Percentiles rank a stretch among this genome's conserved stretches.
These are phyloP conservation scores for Pyrenopolyporus hunteri DNA, from an alignment of 495 filamentous ascomycete species.

Conservation along the genomic window DNA sequence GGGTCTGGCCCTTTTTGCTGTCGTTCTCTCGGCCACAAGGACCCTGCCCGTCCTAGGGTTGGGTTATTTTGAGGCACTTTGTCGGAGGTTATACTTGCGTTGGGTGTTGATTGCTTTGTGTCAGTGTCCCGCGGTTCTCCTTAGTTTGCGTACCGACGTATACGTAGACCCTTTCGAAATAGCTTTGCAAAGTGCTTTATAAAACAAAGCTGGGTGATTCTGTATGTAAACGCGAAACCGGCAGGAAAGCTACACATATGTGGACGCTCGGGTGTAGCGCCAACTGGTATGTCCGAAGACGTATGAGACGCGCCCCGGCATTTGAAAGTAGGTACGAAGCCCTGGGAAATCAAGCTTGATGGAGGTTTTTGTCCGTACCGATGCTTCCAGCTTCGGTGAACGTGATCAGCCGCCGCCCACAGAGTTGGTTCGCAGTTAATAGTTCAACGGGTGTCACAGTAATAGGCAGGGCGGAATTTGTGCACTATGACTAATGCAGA, in stretches of 20 bases:
- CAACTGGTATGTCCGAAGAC: constrained; percentile 11
- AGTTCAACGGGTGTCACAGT: constrained; percentile 24
- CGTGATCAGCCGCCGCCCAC: constrained; percentile 2
- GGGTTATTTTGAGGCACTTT: neutral
- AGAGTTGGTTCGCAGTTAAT: neutral
- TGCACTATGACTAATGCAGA: constrained; percentile 34
- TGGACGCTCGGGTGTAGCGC: constrained; percentile 12
- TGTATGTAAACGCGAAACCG: constrained; percentile 25
- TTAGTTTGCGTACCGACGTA: too few species aligned
- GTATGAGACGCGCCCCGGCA: neutral
- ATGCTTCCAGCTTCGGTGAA: constrained; percentile 19
- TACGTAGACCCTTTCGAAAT: too few species aligned
- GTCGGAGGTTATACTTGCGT: neutral
- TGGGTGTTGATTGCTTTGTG: too few species aligned
- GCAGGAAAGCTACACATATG: neutral
- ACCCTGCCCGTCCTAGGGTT: neutral
- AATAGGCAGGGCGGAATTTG: constrained; percentile 29
- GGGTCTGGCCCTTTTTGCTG: constrained; percentile 12
- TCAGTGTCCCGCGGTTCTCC: too few species aligned
- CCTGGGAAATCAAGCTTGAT: constrained; percentile 1
- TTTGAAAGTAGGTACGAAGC: neutral
- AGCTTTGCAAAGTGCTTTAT: too few species aligned
- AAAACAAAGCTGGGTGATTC: too few species aligned
- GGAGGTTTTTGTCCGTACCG: constrained; percentile 19
- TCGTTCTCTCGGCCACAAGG: neutral